Base-by-base conservation (phyloP, 768 basidiomycete species). In the Dioszegia hungarica region DNA sequence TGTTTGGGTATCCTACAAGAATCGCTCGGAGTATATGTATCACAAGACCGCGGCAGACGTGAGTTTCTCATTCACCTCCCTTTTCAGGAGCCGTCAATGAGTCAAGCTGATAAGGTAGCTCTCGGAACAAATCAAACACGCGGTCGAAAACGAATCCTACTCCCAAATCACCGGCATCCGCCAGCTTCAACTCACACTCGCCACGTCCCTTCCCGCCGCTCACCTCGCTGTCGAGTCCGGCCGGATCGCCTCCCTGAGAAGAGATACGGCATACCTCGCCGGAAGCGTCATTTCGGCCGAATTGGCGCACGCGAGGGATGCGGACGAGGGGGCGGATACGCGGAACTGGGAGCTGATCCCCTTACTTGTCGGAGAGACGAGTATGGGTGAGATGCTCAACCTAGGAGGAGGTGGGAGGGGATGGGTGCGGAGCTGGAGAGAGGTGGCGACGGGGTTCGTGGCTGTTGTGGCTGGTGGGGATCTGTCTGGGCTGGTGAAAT, bases 331-430 rank as follows among this genome's bases (percentile, higher is more conserved):
- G 25, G 40, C 14, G 6, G 70, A 72, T 61, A 60, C 45, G 3
- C 55, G 70, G 56, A 60, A 67, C 37, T 68, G 65, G 64, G 67
- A 66, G 33, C 40, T 68, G 54, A 45, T 72, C 27, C 45, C 47
- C 15, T 49, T 41, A 17, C 61, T 29, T 56, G 65, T 33, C 60
- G 68, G n/a, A 56, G 61, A 1, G 34, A 59, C 12, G 19, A 54
- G 37, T 15, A 20, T 63, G 62, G 57, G 45, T 48, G 1, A 52
- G 45, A 36, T 48, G 29, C 11, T 62, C 54, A 43, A 52, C 52
- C 24, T 51, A 19, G 49, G 49, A 3, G 24, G 24, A 15, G 49
- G 49, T 2, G 34, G 34, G 2, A 25, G 24, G 28, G 47, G 25
- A 3, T 56, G 54, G 46, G 34, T 52, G 3, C 31, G 37, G 25